These are phyloP conservation scores for Lathyrus aphaca DNA, from an alignment of 306 rosid species.

Conservation along the genomic window DNA sequence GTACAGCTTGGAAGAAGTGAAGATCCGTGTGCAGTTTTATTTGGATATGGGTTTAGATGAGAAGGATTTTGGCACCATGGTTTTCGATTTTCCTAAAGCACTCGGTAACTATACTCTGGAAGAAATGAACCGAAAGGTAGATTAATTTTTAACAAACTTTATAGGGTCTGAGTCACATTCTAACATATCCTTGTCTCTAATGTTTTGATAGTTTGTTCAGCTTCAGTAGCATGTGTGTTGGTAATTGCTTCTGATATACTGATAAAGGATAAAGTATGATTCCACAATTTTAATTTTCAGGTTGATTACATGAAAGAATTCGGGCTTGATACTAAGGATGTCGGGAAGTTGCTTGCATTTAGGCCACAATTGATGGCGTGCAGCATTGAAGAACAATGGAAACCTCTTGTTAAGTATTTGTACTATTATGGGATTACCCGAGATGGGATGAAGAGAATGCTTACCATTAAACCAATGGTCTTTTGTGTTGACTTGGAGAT, in stretches of 20 bases:
- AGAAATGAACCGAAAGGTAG: slow-evolving; percentile 89
- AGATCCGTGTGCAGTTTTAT: slow-evolving; percentile 64
- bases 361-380: slow-evolving; percentile 88
- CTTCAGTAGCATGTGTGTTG: slow-evolving; percentile 25
- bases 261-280: slow-evolving; percentile 21
- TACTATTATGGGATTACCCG: slow-evolving; percentile 78
- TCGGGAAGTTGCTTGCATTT: slow-evolving; percentile 82
- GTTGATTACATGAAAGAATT: slow-evolving; percentile 86
- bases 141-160: slow-evolving; percentile 20
- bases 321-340: slow-evolving; percentile 71
- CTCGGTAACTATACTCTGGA: slow-evolving; percentile 68
- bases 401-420: slow-evolving; percentile 84
- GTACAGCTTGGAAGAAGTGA: slow-evolving; percentile 72
- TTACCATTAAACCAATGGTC: slow-evolving; percentile 77
- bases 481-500: slow-evolving; percentile 77
- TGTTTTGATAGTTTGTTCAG: slow-evolving; percentile 19
- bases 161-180: background rate
- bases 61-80: slow-evolving; percentile 98
- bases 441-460: slow-evolving; percentile 95
- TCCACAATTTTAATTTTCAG: slow-evolving; percentile 49
- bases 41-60: slow-evolving; percentile 72
- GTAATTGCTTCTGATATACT: slow-evolving; percentile 27
- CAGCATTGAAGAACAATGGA: slow-evolving; percentile 89
- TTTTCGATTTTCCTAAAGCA: slow-evolving; percentile 77
- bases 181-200: slow-evolving; percentile 7